phyloP scores from a whole-genome alignment of 1,284 basidiomycete genomes.

The Salmacisia buchloeana region DNA sequence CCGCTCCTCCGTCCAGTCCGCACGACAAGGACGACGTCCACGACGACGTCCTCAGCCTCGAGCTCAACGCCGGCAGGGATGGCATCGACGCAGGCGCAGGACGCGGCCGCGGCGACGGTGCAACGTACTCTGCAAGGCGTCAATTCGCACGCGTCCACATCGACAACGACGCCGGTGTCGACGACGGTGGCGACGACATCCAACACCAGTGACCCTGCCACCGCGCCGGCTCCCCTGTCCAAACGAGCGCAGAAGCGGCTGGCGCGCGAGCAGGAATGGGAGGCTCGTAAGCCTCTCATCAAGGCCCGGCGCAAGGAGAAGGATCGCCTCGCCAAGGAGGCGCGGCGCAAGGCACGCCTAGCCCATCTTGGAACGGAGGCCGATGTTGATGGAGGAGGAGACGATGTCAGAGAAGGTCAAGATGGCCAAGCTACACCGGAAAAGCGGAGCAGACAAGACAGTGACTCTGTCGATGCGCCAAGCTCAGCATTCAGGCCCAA shows the following conservation, averaged over 20 bases:
- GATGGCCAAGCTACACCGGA: neutral
- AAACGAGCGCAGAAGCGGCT: conserved; percentile 7
- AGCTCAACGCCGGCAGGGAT: conserved; percentile 5
- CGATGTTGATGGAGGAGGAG: neutral
- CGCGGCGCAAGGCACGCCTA: too few relatives aligned
- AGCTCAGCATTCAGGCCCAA: too few relatives aligned
- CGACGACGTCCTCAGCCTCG: conserved; percentile 12
- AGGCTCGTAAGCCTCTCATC: conserved; percentile 1
- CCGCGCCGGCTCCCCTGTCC: neutral
- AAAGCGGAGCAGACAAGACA: too few relatives aligned
- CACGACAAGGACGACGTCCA: conserved; percentile 14
- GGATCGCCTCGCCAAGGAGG: neutral
- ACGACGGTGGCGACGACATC: neutral
- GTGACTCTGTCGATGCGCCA: too few relatives aligned
- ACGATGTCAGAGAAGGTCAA: neutral
- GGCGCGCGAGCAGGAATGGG: neutral
- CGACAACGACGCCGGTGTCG: neutral
- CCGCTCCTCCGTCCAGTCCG: conserved; percentile 1
- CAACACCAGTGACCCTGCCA: too few relatives aligned
- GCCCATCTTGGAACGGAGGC: neutral
- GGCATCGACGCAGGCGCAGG: neutral
- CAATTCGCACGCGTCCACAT: neutral
- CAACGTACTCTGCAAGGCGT: neutral
- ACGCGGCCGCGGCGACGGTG: neutral
- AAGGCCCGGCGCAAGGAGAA: conserved; percentile 6